Conservation (phyloP, 192 early-diverging fungal species). For the Chytriomyces sp. region DNA sequence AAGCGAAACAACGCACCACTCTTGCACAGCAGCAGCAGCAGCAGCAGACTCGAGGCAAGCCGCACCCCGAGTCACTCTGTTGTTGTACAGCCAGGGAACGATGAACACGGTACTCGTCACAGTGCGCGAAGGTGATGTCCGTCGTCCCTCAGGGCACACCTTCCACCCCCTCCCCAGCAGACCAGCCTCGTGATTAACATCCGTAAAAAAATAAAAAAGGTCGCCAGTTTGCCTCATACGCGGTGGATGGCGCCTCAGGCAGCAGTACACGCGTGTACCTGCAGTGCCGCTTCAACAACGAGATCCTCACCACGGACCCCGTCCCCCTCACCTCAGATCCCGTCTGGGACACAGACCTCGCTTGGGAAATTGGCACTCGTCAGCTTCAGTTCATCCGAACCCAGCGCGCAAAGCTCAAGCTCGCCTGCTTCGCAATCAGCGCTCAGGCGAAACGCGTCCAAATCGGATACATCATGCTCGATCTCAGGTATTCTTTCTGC, state of each 20-base stretch:
- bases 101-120: conserved; percentile 49
- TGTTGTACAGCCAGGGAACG: background rate
- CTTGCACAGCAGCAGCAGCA: no score
- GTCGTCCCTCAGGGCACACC: no score
- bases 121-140: conserved; percentile 51
- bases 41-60: no score
- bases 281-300: conserved; percentile 67
- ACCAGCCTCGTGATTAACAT: background rate
- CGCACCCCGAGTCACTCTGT: no score
- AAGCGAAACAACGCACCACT: no score
- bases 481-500: conserved; percentile 41
- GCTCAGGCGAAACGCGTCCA: conserved; percentile 30
- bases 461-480: conserved; percentile 60
- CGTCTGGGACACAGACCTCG: conserved; percentile 62
- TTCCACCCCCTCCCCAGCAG: background rate
- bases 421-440: conserved; percentile 47
- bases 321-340: conserved; percentile 45
- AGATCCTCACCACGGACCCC: conserved; percentile 62
- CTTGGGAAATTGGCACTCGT: conserved; percentile 48
- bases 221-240: background rate
- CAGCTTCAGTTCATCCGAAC: conserved; percentile 16
- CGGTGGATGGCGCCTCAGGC: background rate
- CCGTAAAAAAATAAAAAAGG: background rate
- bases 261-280: conserved; percentile 38
- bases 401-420: conserved; percentile 47